These are phyloP conservation scores for Chrysoporthe puriensis DNA, from an alignment of 2,329 filamentous ascomycete genomes.

Conservation along the genomic window DNA sequence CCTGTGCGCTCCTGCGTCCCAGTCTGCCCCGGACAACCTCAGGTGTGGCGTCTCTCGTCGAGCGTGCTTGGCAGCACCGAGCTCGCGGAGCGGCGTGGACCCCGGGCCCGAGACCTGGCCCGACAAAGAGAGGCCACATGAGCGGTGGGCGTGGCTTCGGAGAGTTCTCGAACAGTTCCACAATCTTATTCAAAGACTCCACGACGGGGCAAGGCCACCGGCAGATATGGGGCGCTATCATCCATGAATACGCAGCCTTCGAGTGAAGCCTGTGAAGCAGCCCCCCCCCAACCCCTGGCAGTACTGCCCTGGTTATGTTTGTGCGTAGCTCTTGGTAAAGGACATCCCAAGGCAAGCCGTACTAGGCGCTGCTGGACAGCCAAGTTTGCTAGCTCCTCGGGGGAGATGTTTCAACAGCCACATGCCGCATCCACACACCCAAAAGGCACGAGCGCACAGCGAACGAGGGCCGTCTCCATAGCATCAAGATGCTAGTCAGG, in stretches of 20 bases:
- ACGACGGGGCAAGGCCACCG: background rate
- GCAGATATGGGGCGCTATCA: background rate
- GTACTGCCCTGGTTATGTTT: background rate
- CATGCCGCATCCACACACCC: background rate
- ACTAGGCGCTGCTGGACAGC: background rate
- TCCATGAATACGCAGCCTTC: background rate
- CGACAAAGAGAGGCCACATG: background rate
- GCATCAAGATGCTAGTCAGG: background rate
- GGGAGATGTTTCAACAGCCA: background rate
- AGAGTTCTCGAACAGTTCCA: background rate
- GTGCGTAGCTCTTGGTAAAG: background rate
- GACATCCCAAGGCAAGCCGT: background rate
- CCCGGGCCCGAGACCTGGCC: background rate
- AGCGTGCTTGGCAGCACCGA: background rate
- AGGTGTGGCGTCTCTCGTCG: background rate
- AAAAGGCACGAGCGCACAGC: background rate
- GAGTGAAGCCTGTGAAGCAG: background rate
- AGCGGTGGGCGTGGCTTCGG: background rate
- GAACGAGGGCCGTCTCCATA: background rate
- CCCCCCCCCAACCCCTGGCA: background rate
- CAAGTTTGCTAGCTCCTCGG: background rate
- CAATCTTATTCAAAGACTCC: background rate
- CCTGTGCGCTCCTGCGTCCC: background rate
- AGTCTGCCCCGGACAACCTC: conserved; percentile 1
- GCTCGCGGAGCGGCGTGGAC: background rate